Evolutionary conservation across 257 asterid genomes (phyloP).

Genomic region (Cruciata laevipes): DNA sequence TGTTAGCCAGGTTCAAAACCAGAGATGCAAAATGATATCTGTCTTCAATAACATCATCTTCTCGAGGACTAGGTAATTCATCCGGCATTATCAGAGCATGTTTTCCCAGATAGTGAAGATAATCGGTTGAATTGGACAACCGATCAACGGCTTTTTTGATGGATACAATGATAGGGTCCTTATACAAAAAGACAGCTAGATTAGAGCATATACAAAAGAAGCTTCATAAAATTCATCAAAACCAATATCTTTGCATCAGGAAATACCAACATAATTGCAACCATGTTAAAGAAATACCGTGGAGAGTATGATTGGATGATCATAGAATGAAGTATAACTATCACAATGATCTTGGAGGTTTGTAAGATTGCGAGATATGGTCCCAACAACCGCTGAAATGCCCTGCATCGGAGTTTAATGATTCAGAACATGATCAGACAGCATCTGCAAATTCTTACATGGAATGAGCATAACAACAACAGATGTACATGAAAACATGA

Average conservation of each 20-base stretch:
- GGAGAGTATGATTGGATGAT: slow-evolving; percentile 57
- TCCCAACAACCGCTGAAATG: slow-evolving; percentile 93
- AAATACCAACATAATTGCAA: neutral
- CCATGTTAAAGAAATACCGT: neutral
- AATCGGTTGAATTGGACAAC: slow-evolving; percentile 37
- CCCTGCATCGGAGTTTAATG: slow-evolving; percentile 43
- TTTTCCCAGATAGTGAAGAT: slow-evolving; percentile 50
- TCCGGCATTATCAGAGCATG: slow-evolving; percentile 51
- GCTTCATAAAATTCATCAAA: neutral
- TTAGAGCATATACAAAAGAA: neutral
- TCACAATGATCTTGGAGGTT: slow-evolving; percentile 88
- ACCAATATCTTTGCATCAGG: neutral
- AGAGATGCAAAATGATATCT: slow-evolving; percentile 57
- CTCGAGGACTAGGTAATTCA: slow-evolving; percentile 34
- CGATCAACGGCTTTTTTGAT: slow-evolving; percentile 44
- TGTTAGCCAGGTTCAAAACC: slow-evolving; percentile 47
- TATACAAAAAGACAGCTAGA: slow-evolving; percentile 4
- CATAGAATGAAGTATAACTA: slow-evolving; percentile 84
- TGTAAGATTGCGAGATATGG: slow-evolving; percentile 88
- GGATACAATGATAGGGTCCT: slow-evolving; percentile 51
- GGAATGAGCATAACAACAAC: neutral
- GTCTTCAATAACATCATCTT: slow-evolving; percentile 26
- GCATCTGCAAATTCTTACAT: neutral
- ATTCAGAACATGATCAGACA: neutral
- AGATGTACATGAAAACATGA: neutral